Conservation (phyloP, 176 grass and related monocot genomes). For the Aegilops bicornis region DNA sequence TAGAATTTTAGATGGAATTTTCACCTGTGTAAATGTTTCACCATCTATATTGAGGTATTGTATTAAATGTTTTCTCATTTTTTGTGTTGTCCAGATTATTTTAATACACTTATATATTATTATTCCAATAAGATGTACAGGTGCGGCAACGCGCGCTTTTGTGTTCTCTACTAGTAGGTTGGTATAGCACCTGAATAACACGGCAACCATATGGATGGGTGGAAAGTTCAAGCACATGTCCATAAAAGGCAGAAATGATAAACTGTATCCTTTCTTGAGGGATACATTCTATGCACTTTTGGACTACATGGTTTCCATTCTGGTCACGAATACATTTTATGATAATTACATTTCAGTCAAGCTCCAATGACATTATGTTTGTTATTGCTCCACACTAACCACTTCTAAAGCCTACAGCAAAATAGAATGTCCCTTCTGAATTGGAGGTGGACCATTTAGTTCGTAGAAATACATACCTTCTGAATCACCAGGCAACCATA, state of each 20-base stretch:
- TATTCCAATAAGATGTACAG: too few relatives aligned
- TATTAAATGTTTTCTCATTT: too few relatives aligned
- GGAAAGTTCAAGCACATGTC: slow-evolving; percentile 68
- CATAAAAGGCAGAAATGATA: slow-evolving; percentile 79
- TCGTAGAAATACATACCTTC: slow-evolving; percentile 55
- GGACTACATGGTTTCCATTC: slow-evolving; percentile 92
- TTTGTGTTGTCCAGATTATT: too few relatives aligned
- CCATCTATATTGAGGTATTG: too few relatives aligned
- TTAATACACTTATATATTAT: too few relatives aligned
- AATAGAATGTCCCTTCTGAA: slow-evolving; percentile 10
- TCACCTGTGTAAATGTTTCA: too few relatives aligned
- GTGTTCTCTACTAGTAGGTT: background rate
- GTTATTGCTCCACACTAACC: slow-evolving; percentile 72
- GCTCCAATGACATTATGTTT: slow-evolving; percentile 76
- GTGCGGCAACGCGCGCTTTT: too few relatives aligned
- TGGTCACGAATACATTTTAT: slow-evolving; percentile 96
- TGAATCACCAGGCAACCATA: slow-evolving; percentile 97
- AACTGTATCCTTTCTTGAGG: slow-evolving; percentile 69
- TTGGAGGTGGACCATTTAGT: background rate
- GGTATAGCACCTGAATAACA: slow-evolving; percentile 68
- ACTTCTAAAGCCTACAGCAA: slow-evolving; percentile 85
- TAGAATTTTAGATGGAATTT: too few relatives aligned
- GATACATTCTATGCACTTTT: slow-evolving; percentile 90
- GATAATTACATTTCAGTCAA: slow-evolving; percentile 59
- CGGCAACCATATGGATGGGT: slow-evolving; percentile 88